Evolutionary conservation across 805 yeast genomes (phyloP).

Genomic region (Candida broadrunensis): DNA sequence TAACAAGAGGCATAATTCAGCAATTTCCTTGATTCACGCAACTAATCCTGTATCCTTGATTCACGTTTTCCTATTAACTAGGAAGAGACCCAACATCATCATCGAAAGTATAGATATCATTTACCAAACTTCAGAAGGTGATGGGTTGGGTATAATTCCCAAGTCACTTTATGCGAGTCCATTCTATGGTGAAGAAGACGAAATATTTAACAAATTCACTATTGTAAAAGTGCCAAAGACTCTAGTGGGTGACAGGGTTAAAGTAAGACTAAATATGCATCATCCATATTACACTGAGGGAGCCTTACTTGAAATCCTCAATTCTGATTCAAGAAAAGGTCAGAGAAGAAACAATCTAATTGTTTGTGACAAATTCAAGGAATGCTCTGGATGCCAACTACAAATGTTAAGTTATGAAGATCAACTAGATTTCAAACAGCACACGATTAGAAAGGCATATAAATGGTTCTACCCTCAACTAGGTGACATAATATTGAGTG

Average conservation of each 20-base stretch:
- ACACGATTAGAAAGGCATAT: slow-evolving; percentile 31
- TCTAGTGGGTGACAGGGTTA: slow-evolving; percentile 35
- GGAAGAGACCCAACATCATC: slow-evolving; percentile 14
- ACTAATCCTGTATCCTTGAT: slow-evolving; percentile 19
- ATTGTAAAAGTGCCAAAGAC: slow-evolving; percentile 37
- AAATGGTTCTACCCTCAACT: slow-evolving; percentile 29
- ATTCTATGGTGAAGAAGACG: slow-evolving; percentile 8
- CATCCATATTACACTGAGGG: slow-evolving; percentile 29
- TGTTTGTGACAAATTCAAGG: slow-evolving; percentile 31
- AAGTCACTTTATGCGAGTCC: slow-evolving; percentile 15
- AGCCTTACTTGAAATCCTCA: slow-evolving; percentile 15
- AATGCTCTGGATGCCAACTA: slow-evolving; percentile 41
- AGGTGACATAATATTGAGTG: slow-evolving; percentile 1
- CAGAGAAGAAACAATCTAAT: slow-evolving; percentile 24
- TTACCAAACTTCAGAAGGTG: slow-evolving; percentile 31
- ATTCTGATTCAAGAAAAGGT: slow-evolving; percentile 5
- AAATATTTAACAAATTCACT: slow-evolving; percentile 14
- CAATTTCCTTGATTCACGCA: slow-evolving; percentile 12
- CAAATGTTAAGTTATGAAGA: slow-evolving; percentile 39
- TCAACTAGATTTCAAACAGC: slow-evolving; percentile 33
- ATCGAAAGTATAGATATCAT: slow-evolving; percentile 17
- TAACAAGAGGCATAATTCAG: slow-evolving; percentile 1
- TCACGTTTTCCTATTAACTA: slow-evolving; percentile 19
- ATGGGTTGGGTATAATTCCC: slow-evolving; percentile 33
- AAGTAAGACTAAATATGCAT: slow-evolving; percentile 26